phyloP scores from a whole-genome alignment of 1,284 basidiomycete genomes.

The Rhodotorula sp. region DNA sequence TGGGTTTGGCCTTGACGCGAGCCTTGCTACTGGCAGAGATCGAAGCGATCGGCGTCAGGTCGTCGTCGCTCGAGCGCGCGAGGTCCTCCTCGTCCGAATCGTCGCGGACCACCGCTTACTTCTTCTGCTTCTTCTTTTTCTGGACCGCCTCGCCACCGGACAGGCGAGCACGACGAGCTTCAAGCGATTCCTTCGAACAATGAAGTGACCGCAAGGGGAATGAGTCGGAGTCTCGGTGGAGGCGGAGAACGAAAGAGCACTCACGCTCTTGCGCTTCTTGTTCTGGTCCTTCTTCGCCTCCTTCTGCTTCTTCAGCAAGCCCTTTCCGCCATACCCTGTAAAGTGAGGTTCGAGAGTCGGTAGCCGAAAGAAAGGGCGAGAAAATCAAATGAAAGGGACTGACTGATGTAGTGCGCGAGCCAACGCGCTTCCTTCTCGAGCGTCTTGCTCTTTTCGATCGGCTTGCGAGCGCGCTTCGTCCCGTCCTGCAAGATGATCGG shows the following conservation, averaged over 20 bases:
- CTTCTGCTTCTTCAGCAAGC: background rate
- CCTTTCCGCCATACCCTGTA: background rate
- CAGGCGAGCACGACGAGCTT: background rate
- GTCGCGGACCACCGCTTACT: too few relatives aligned
- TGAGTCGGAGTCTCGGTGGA: background rate
- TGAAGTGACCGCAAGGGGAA: background rate
- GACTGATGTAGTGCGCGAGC: background rate
- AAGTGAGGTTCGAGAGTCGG: too few relatives aligned
- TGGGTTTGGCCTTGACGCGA: background rate
- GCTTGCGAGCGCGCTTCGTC: background rate
- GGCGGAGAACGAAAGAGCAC: background rate
- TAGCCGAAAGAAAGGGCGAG: background rate
- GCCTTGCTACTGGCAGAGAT: background rate
- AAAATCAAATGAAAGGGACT: background rate
- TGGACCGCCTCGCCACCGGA: background rate
- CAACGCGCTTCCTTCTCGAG: conserved; percentile 3
- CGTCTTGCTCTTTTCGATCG: background rate
- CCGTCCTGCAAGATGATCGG: background rate
- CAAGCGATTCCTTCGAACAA: background rate
- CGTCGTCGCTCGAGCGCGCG: background rate
- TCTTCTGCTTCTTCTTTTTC: too few relatives aligned
- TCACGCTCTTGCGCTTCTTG: background rate
- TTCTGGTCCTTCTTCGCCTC: background rate
- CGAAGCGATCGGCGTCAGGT: background rate
- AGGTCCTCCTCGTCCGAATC: too few relatives aligned